phyloP scores from a whole-genome alignment of 2,329 filamentous ascomycete genomes.

The Trichoderma koningiopsis region DNA sequence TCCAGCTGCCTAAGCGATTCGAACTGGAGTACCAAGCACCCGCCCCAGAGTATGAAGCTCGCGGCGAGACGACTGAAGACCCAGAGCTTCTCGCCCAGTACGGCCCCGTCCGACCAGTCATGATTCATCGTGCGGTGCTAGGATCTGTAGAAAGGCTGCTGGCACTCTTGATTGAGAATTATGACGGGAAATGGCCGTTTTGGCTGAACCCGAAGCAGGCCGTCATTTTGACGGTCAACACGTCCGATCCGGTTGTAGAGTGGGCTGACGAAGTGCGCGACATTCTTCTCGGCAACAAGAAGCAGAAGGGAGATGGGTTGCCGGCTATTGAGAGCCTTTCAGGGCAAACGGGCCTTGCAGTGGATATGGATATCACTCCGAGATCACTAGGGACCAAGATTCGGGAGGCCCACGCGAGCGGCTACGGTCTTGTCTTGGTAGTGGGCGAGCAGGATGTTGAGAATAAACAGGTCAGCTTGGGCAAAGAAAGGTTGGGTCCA shows the following conservation, averaged over 20 bases:
- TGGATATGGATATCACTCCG: constrained; percentile 69
- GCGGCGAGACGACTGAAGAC: constrained; percentile 54
- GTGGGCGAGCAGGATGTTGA: constrained; percentile 68
- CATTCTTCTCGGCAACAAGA: constrained; percentile 52
- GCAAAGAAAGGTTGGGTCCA: constrained; percentile 47
- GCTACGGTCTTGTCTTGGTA: constrained; percentile 73
- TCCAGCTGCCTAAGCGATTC: constrained; percentile 84
- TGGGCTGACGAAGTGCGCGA: constrained; percentile 53
- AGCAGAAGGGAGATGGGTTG: constrained; percentile 33
- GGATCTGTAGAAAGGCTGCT: constrained; percentile 84
- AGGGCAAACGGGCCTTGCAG: constrained; percentile 62
- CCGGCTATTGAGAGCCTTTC: constrained; percentile 48
- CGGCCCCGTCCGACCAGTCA: constrained; percentile 68
- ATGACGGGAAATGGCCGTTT: constrained; percentile 79
- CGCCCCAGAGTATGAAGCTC: constrained; percentile 62
- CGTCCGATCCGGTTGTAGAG: constrained; percentile 54
- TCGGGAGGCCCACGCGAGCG: constrained; percentile 68
- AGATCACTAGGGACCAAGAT: constrained; percentile 70
- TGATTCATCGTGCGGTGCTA: constrained; percentile 83
- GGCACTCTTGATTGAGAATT: constrained; percentile 82
- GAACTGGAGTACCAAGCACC: constrained; percentile 73
- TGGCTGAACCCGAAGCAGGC: constrained; percentile 84
- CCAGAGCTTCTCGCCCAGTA: constrained; percentile 50
- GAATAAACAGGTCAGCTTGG: constrained; percentile 54
- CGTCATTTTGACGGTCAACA: constrained; percentile 72